Base-by-base conservation (phyloP, 2,329 filamentous ascomycete genomes). In the Calonectria honghensis region DNA sequence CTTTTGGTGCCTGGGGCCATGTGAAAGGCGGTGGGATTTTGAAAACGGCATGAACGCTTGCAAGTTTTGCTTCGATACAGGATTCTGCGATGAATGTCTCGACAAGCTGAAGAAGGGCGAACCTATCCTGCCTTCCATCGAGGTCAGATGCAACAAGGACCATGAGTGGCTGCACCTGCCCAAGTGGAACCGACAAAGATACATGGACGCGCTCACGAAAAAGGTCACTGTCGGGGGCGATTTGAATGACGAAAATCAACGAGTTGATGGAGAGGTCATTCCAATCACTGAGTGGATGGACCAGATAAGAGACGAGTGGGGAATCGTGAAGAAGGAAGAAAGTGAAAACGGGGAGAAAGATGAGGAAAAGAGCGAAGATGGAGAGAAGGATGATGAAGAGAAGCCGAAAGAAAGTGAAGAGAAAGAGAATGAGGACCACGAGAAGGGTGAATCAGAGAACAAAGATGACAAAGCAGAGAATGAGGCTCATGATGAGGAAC, bases 31-130 rank as follows among this genome's bases (percentile, higher is more conserved):
- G 10, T 61, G 57, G 57, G 57, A 61, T 32, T 61, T 61, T 29
- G 57, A 61, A 27, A 61, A 39, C 14, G 35, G n/a, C 13, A 61
- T 61, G 57, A 61, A 61, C 6, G 57, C 57, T 29, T 61, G 57
- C 57, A 61, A 61, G 14, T 39, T 41, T 27, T 61, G 57, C 24
- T 61, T 61, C 10, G 57, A 61, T 18, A 39, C 35, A 2, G 57
- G 35, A 61, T 61, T 61, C 6, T 61, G 57, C n/a, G 35, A 61
- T 29, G 57, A 61, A 61, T 61, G 57, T 41, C 57, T 61, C 14
- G 57, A 41, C 6, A 61, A 41, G 35, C 13, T 39, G 2, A 61
- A 61, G 31, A 24, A 24, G 2, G 57, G 35, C 3, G 35, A 61
- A n/a, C n/a, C 35, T 13, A 41, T 24, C 6, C 14, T 41, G 13